A percentile compares a stretch with the other conserved stretches of the same genome.
These are phyloP conservation scores for Xylaria sp. DNA, from an alignment of 495 filamentous ascomycete species.

Conservation along the genomic window DNA sequence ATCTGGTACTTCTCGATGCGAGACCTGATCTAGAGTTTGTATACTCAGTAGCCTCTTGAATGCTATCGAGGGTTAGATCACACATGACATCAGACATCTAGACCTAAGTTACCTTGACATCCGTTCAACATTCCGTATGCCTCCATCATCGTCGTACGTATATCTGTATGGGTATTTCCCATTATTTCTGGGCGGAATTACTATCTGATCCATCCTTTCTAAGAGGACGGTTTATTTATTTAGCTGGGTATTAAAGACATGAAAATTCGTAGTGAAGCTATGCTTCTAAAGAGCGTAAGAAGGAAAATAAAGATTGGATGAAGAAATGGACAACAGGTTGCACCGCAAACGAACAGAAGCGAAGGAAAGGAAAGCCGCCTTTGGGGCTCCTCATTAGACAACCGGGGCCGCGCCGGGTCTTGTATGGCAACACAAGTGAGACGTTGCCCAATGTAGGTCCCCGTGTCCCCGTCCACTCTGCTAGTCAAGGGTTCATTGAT, in stretches of 20 bases:
- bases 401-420: constrained; percentile 20
- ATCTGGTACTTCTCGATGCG: constrained; percentile 30
- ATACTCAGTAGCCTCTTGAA: constrained; percentile 30
- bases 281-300: constrained; percentile 23
- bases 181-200: constrained; percentile 23
- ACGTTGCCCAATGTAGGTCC: constrained; percentile 13
- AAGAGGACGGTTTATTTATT: not conserved
- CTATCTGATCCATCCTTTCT: constrained; percentile 20
- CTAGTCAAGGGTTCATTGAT: constrained; percentile 18
- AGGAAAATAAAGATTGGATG: constrained; percentile 10
- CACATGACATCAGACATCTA: not conserved
- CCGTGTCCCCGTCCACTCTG: not conserved
- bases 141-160: constrained; percentile 25
- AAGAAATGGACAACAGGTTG: constrained; percentile 22
- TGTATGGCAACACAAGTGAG: constrained; percentile 22
- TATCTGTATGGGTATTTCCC: constrained; percentile 20
- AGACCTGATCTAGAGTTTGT: constrained; percentile 27
- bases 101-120: constrained; percentile 27
- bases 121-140: constrained; percentile 22
- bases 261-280: constrained; percentile 17
- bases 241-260: constrained; percentile 27
- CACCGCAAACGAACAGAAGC: constrained; percentile 27
- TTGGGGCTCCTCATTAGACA: not conserved
- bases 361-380: constrained; percentile 15
- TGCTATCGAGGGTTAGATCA: constrained; percentile 28